Base-by-base conservation (phyloP, 2,329 filamentous ascomycete species). In the Fusarium pseudoanthophilum region DNA sequence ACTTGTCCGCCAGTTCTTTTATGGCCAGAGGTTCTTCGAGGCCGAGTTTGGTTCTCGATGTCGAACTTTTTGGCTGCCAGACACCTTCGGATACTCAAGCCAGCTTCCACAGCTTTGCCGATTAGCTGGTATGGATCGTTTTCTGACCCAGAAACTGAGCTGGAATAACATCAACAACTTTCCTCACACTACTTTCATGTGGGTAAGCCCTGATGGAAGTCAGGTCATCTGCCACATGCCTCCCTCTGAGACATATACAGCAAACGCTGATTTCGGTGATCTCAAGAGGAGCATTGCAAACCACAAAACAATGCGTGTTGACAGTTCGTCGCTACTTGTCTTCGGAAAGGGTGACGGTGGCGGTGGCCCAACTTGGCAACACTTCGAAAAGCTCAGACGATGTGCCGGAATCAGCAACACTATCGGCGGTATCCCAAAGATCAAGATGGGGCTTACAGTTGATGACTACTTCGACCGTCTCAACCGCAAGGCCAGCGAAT, bases 151-250 rank as follows among this genome's bases (percentile, higher is more conserved):
- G 83, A 99, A 99, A 85, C 87, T 99, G 67, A 98, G 95, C 86
- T 99, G 96, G 96, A 98, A 98, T 86, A 98, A 98, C 81, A 98
- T 98, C 88, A 98, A 98, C 85, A 97, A 93, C 79, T 99, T 98
- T 84, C 96, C 96, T 1, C 96, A 98, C 80, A 98, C 96, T 11
- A 98, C 96, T 1, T 99, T 99, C 87, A 97, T 97, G 83, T 99
- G 96, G 96, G 95, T 99, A 37, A 91, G 95, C 18, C 89, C 98
- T 20, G 96, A 99, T 81, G 95, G 96, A 65, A 97, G 93, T 79
- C 96, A 98, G 80, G 96, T 99, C 74, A 90, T 99, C 71, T 98
- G 95, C 82, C 96, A 99, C 80, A 99, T 99, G 96, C 91, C 95
- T 7, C 96, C 96, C 4, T 90, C 94, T 5, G 95, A 99, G 83